Conservation (phyloP, 2,329 filamentous ascomycete genomes). For the Ophiostoma australiae region DNA sequence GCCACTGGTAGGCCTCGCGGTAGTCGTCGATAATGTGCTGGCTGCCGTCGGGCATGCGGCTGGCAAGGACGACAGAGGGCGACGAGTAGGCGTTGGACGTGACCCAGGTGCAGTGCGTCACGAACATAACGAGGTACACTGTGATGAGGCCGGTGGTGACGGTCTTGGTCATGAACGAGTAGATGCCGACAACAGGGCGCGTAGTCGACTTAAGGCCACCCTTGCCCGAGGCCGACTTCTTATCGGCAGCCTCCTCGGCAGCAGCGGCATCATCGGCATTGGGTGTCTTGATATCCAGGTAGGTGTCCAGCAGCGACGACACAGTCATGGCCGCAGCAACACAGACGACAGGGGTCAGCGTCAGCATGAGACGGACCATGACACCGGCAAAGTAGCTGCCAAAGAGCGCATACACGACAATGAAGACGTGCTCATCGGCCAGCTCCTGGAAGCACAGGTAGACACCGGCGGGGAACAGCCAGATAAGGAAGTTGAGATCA, state of each 20-base stretch:
- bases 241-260: conserved; percentile 44
- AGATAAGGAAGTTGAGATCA: conserved; percentile 95
- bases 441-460: conserved; percentile 96
- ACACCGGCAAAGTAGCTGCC: conserved; percentile 98
- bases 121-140: conserved; percentile 84
- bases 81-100: conserved; percentile 99
- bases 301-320: conserved; percentile 84
- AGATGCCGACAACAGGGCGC: conserved; percentile 75
- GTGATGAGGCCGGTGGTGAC: conserved; percentile 68
- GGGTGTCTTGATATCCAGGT: conserved; percentile 64
- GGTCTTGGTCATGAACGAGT: conserved; percentile 71
- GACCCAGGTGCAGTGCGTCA: conserved; percentile 98
- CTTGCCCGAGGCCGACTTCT: conserved; percentile 46
- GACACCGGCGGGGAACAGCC: conserved; percentile 77
- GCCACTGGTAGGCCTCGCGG: conserved; percentile 98
- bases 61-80: conserved; percentile 92
- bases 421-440: conserved; percentile 93
- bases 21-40: conserved; percentile 99
- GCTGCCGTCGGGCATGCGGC: conserved; percentile 83
- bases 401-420: conserved; percentile 94
- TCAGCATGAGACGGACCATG: conserved; percentile 99
- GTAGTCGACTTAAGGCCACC: conserved; percentile 60
- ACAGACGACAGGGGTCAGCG: conserved; percentile 91
- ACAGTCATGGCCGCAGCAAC: conserved; percentile 85
- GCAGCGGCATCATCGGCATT: conserved; percentile 43